Conservation (phyloP, 441 rosid species). For the Metrosideros polymorpha region DNA sequence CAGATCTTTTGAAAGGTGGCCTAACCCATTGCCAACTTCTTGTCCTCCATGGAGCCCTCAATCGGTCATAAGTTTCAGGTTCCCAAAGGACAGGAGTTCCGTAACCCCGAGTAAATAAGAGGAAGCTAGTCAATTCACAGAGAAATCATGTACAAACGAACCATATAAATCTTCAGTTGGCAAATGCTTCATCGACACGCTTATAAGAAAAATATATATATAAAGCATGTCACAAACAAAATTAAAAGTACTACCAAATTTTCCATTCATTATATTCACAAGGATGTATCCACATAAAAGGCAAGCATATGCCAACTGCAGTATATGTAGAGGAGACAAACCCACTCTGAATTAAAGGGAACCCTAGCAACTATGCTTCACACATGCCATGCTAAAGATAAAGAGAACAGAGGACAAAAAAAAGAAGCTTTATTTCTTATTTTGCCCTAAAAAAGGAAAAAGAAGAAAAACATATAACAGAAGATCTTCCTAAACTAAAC, state of each 20-base stretch:
- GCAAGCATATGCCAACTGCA: not conserved
- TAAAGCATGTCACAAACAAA: not conserved
- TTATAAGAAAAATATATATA: not conserved
- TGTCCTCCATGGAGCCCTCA: not conserved
- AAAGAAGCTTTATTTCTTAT: not conserved
- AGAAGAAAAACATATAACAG: conserved; percentile 6
- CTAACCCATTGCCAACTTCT: not conserved
- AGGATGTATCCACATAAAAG: not conserved
- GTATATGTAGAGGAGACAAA: not conserved
- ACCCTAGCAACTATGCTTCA: not conserved
- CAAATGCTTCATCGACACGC: not conserved
- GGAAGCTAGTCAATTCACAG: not conserved
- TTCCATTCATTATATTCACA: not conserved
- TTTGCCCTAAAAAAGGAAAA: not conserved
- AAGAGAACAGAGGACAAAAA: not conserved
- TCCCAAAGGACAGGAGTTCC: not conserved
- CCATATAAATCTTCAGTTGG: not conserved
- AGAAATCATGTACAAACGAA: not conserved
- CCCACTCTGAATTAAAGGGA: not conserved
- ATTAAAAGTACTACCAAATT: not conserved
- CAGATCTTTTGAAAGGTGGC: not conserved
- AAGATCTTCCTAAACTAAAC: not conserved
- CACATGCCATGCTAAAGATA: not conserved
- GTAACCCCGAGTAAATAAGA: not conserved
- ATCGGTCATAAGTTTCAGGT: not conserved